Evolutionary conservation across 208 protist genomes (phyloP).

Genomic region (Naegleria lovaniensis): DNA sequence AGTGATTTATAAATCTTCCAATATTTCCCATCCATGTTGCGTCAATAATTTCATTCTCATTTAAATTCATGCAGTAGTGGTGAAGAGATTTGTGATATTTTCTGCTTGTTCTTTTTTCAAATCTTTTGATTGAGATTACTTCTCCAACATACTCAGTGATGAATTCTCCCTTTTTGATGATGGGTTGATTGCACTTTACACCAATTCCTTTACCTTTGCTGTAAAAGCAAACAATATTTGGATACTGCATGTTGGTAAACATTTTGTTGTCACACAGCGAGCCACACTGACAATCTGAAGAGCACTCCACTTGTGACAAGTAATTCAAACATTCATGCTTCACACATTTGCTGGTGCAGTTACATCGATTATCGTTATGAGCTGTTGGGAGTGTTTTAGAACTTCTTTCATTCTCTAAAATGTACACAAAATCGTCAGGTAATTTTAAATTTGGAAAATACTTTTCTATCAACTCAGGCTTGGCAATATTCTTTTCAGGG

Average conservation of each 20-base stretch:
- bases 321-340: not conserved
- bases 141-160: constrained; percentile 58
- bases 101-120: constrained; percentile 49
- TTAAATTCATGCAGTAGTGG: constrained; percentile 61
- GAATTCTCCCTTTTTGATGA: constrained; percentile 40
- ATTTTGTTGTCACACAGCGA: not conserved
- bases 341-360: not conserved
- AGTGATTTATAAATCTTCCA: constrained; percentile 38
- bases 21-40: constrained; percentile 31
- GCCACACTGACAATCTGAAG: not conserved
- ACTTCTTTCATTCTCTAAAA: not conserved
- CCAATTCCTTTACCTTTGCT: not conserved
- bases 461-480: not conserved
- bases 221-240: not conserved
- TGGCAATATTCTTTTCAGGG: not conserved
- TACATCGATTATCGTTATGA: not conserved
- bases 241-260: not conserved
- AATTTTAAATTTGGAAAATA: not conserved
- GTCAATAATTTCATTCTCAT: constrained; percentile 44
- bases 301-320: not conserved
- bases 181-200: not conserved
- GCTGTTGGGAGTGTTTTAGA: not conserved
- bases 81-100: constrained; percentile 50
- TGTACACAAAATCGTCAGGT: not conserved
- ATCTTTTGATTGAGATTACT: constrained; percentile 46